phyloP scores from a whole-genome alignment of 1,284 basidiomycete species.

The Cryptococcus sp. region DNA sequence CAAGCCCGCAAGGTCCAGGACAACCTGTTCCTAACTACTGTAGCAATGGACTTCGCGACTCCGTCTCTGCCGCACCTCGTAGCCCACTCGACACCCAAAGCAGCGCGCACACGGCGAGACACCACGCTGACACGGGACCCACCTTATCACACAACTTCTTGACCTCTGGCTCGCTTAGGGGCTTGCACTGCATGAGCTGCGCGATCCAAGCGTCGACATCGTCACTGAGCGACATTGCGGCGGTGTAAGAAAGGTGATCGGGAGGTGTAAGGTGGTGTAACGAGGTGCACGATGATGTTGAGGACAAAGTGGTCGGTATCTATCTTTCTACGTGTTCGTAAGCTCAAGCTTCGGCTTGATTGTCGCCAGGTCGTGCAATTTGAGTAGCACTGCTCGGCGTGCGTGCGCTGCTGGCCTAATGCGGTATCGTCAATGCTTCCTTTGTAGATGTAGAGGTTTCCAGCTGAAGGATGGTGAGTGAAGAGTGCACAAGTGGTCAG shows the following conservation, averaged over 20 bases:
- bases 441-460: too few species aligned
- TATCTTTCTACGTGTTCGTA: neutral
- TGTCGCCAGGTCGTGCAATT: too few species aligned
- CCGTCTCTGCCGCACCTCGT: neutral
- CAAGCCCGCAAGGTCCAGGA: too few species aligned
- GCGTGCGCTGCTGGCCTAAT: too few species aligned
- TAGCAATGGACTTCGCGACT: neutral
- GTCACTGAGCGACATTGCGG: conserved; percentile 41
- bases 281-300: neutral
- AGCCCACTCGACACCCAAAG: neutral
- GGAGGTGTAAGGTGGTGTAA: conserved; percentile 14
- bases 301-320: neutral
- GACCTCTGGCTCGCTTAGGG: conserved; percentile 91
- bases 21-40: too few species aligned
- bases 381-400: too few species aligned
- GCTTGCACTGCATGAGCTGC: conserved; percentile 97
- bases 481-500: neutral
- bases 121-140: conserved; percentile 41
- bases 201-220: conserved; percentile 84
- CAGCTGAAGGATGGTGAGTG: neutral
- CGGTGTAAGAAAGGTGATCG: neutral
- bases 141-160: conserved; percentile 99
- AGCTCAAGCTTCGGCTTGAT: neutral
- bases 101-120: neutral
- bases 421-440: too few species aligned